Evolutionary conservation across 2,329 filamentous ascomycete genomes (phyloP).

Genomic region (Neodidymelliopsis sp.): DNA sequence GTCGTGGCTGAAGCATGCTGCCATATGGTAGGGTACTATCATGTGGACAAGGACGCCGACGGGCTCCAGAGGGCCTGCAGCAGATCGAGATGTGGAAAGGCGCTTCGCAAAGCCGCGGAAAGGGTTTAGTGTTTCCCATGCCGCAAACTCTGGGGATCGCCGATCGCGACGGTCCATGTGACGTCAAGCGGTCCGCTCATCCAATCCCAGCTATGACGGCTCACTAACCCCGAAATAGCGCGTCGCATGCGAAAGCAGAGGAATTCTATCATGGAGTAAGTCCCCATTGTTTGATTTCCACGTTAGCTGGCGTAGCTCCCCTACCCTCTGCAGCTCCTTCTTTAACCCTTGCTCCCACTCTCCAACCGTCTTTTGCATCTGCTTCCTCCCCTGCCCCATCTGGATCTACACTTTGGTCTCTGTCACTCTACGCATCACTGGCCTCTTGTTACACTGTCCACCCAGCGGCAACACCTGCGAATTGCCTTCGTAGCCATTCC

Average conservation of each 20-base stretch:
- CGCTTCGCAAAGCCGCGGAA: background rate
- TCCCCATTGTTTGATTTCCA: constrained; percentile 13
- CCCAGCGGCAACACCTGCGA: background rate
- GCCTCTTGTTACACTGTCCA: background rate
- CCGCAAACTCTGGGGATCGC: constrained; percentile 6
- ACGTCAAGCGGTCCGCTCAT: constrained; percentile 1
- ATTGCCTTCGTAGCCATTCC: no score
- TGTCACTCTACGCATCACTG: background rate
- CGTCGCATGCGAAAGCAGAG: constrained; percentile 19
- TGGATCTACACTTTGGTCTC: no score
- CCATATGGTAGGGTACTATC: no score
- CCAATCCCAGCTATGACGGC: constrained; percentile 10
- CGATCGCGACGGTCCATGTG: constrained; percentile 1
- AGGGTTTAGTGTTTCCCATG: constrained; percentile 3
- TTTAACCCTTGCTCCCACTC: constrained; percentile 1
- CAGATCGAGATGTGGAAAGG: constrained; percentile 5
- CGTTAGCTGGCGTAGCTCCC: constrained; percentile 2
- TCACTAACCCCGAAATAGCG: constrained; percentile 6
- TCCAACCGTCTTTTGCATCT: background rate
- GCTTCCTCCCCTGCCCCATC: background rate
- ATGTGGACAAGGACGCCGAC: no score
- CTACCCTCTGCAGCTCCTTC: background rate
- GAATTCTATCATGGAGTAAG: constrained; percentile 15
- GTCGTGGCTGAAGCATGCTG: no score
- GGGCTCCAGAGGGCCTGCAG: background rate